phyloP scores from a whole-genome alignment of 116 monocot genomes.

The Trichopus zeylanicus region DNA sequence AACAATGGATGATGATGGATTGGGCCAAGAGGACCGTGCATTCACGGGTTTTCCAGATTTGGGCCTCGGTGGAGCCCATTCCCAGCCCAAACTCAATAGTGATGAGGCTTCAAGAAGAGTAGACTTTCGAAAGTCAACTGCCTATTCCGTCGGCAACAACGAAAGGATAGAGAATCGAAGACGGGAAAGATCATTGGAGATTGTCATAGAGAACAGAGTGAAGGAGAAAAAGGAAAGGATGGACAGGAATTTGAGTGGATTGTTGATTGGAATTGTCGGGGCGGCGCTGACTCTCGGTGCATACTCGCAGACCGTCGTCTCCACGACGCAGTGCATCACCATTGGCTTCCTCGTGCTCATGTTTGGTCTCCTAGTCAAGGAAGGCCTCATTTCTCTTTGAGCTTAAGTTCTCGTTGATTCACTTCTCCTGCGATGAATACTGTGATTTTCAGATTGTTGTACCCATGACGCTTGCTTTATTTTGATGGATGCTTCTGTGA shows the following conservation, averaged over 20 bases:
- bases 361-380: conserved; percentile 59
- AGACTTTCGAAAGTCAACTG: background rate
- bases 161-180: conserved; percentile 14
- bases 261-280: conserved; percentile 55
- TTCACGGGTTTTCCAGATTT: no score
- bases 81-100: no score
- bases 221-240: conserved; percentile 12
- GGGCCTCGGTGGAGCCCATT: no score
- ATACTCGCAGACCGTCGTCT: conserved; percentile 54
- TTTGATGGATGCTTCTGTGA: no score
- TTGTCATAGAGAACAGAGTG: background rate
- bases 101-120: background rate
- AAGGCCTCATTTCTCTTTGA: conserved; percentile 47
- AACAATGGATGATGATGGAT: no score
- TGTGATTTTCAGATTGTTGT: background rate
- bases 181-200: conserved; percentile 9
- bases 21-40: no score
- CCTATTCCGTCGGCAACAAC: background rate
- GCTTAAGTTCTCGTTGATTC: background rate
- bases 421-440: background rate
- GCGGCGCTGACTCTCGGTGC: conserved; percentile 37
- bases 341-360: conserved; percentile 47
- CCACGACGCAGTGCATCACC: conserved; percentile 56
- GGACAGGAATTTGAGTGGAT: conserved; percentile 43
- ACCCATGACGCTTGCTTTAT: no score